Evolutionary conservation across 106 monocot species (phyloP).

Genomic region (Acorus calamus): DNA sequence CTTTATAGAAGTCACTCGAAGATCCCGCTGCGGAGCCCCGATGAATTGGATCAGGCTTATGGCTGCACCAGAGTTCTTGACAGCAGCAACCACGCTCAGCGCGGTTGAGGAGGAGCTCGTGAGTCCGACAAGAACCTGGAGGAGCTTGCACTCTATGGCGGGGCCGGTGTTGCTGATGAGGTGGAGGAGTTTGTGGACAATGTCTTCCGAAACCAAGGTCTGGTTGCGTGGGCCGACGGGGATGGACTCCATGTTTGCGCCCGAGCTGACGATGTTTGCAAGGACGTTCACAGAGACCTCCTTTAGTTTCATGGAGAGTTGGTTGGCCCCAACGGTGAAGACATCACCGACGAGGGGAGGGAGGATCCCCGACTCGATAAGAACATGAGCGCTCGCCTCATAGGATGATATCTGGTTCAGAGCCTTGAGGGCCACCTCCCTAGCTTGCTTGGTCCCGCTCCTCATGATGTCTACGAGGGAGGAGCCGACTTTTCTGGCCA

Average conservation of each 20-base stretch:
- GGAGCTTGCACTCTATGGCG: too few species aligned
- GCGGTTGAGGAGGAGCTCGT: too few species aligned
- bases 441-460: slow-evolving; percentile 13
- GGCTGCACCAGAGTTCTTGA: too few species aligned
- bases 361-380: slow-evolving; percentile 17
- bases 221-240: too few species aligned
- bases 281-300: slow-evolving; percentile 18
- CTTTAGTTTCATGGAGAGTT: slow-evolving; percentile 16
- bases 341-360: slow-evolving; percentile 16
- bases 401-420: slow-evolving; percentile 23
- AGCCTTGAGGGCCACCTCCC: slow-evolving; percentile 19
- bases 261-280: slow-evolving; percentile 19
- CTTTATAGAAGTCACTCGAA: too few species aligned
- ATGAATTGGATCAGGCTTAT: too few species aligned
- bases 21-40: too few species aligned
- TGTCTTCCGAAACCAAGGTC: too few species aligned
- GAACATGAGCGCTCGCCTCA: slow-evolving; percentile 7
- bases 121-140: too few species aligned
- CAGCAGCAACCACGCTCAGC: too few species aligned
- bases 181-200: too few species aligned
- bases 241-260: not conserved
- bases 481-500: slow-evolving; percentile 15
- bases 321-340: slow-evolving; percentile 8
- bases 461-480: not conserved
- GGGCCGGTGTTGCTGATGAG: too few species aligned